Conservation (phyloP, 139 green algal genomes). For the Chlorella sp. region DNA sequence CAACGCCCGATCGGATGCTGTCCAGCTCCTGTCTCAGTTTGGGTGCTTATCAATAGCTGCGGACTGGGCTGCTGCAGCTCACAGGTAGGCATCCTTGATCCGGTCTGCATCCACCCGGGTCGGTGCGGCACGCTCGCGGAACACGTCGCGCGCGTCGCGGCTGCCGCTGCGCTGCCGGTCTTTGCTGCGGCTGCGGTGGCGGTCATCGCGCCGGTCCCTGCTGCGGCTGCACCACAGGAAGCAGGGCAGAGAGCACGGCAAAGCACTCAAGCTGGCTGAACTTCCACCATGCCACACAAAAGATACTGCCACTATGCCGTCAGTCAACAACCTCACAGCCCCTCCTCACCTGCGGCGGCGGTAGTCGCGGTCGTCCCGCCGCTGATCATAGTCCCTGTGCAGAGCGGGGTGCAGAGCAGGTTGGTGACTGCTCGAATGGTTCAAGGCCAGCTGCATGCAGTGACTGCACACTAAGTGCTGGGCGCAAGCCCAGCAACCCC, state of each 20-base stretch:
- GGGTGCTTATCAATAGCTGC: too few species aligned
- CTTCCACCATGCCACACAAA: too few species aligned
- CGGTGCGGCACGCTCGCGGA: constrained; percentile 20
- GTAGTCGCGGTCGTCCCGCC: neutral
- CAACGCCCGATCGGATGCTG: too few species aligned
- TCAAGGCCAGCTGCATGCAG: too few species aligned
- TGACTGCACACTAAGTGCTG: too few species aligned
- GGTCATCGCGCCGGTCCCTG: constrained; percentile 1
- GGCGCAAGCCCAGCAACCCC: too few species aligned
- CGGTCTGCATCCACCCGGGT: neutral
- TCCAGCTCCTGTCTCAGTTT: too few species aligned
- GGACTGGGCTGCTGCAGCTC: neutral
- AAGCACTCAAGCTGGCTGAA: too few species aligned
- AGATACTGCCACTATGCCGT: too few species aligned
- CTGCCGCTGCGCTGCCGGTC: neutral
- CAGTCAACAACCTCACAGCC: too few species aligned
- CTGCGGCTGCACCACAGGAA: neutral
- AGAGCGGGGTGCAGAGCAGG: too few species aligned
- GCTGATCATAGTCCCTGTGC: neutral
- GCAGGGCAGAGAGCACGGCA: neutral
- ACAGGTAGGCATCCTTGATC: constrained; percentile 1
- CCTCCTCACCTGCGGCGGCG: neutral
- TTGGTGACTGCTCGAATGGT: too few species aligned
- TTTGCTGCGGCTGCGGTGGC: constrained; percentile 15
- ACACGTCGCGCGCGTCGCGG: constrained; percentile 37